phyloP scores from a whole-genome alignment of 2,329 filamentous ascomycete species.

The Albifimbria verrucaria region DNA sequence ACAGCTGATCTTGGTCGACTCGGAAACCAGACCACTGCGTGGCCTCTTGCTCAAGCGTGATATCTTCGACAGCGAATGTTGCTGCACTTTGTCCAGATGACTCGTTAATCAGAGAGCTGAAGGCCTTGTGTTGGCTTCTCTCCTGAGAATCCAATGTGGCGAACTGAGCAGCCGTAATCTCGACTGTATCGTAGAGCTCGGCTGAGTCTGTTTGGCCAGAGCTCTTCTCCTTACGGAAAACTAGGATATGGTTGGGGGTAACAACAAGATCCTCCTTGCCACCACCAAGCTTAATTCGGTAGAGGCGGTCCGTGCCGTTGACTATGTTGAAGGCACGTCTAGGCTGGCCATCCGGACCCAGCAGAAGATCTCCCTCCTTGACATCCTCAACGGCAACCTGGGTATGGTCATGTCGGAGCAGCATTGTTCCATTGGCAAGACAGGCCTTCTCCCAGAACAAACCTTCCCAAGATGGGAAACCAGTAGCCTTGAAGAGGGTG shows the following conservation, averaged over 20 bases:
- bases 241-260: slow-evolving; percentile 46
- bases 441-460: slow-evolving; percentile 79
- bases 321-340: slow-evolving; percentile 48
- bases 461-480: slow-evolving; percentile 95
- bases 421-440: slow-evolving; percentile 39
- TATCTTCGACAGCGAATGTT: slow-evolving; percentile 37
- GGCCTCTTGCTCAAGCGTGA: slow-evolving; percentile 36
- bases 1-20: slow-evolving; percentile 47
- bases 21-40: slow-evolving; percentile 49
- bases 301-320: slow-evolving; percentile 42
- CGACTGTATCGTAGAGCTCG: slow-evolving; percentile 35
- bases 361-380: slow-evolving; percentile 43
- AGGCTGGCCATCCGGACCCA: slow-evolving; percentile 44
- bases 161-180: slow-evolving; percentile 44
- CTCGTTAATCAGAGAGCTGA: slow-evolving; percentile 25
- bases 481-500: slow-evolving; percentile 93
- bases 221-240: slow-evolving; percentile 34
- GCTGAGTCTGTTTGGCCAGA: slow-evolving; percentile 6
- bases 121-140: slow-evolving; percentile 30
- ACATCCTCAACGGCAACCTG: slow-evolving; percentile 46
- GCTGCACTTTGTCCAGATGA: neutral
- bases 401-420: slow-evolving; percentile 40
- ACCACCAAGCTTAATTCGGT: slow-evolving; percentile 42
- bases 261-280: slow-evolving; percentile 45
- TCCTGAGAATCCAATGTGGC: slow-evolving; percentile 34